Percentiles rank a stretch among this genome's conserved stretches.
These are phyloP conservation scores for Colletotrichum lini DNA, from an alignment of 2,329 filamentous ascomycete species.

Conservation along the genomic window DNA sequence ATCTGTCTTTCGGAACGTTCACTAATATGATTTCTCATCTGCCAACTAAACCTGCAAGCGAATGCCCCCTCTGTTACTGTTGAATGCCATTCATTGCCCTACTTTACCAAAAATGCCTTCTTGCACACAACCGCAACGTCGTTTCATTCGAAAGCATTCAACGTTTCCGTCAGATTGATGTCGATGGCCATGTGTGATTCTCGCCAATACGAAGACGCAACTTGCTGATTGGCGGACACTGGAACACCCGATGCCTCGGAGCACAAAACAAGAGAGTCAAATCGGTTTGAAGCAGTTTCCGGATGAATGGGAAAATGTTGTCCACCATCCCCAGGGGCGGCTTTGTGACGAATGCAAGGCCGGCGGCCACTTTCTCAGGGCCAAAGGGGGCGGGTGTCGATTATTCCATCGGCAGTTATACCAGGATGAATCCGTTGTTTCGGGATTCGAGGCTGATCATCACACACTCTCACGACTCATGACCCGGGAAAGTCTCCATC, in stretches of 20 bases:
- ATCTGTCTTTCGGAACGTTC: not conserved
- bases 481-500: conserved; percentile 4
- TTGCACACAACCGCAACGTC: not conserved
- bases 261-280: no score
- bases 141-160: not conserved
- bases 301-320: not conserved
- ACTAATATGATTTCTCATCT: not conserved
- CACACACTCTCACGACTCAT: conserved; percentile 31
- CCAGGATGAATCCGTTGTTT: conserved; percentile 18
- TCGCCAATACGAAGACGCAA: not conserved
- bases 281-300: not conserved
- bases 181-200: not conserved
- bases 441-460: conserved; percentile 26
- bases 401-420: conserved; percentile 15
- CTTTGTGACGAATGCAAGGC: not conserved
- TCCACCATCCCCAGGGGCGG: not conserved
- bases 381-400: conserved; percentile 1
- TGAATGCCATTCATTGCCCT: not conserved
- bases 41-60: no score
- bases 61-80: not conserved
- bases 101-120: not conserved
- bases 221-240: not conserved
- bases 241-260: not conserved
- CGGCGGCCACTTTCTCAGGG: conserved; percentile 9
- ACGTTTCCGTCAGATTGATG: not conserved